Evolutionary conservation across 148 eudicot species (phyloP).

Genomic region (Arctostaphylos glauca): DNA sequence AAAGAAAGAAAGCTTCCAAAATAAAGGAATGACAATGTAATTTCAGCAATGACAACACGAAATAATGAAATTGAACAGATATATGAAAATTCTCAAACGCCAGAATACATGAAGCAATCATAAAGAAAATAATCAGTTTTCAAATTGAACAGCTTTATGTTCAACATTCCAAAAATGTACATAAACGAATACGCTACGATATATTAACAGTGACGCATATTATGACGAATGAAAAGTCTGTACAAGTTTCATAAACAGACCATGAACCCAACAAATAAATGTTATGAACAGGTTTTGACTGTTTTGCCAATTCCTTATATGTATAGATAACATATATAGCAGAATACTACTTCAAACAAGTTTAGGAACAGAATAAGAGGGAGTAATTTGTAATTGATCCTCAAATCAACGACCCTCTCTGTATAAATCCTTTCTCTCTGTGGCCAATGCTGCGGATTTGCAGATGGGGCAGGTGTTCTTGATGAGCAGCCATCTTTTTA

Average conservation of each 20-base stretch:
- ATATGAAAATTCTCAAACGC: not conserved
- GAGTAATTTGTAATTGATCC: not conserved
- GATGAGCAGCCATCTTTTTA: constrained; percentile 71
- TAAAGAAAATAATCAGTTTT: not conserved
- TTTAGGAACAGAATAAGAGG: constrained; percentile 3
- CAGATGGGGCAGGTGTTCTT: constrained; percentile 90
- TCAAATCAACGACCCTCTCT: constrained; percentile 4
- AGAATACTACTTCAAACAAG: constrained; percentile 17
- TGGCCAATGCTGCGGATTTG: constrained; percentile 60
- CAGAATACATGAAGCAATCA: not conserved
- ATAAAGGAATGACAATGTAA: not conserved
- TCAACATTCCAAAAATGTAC: constrained; percentile 16
- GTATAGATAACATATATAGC: constrained; percentile 13
- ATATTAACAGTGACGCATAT: constrained; percentile 14
- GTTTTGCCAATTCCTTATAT: not conserved
- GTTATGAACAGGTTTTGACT: constrained; percentile 18
- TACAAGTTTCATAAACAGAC: constrained; percentile 33
- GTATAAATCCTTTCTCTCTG: constrained; percentile 29
- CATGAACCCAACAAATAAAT: constrained; percentile 24
- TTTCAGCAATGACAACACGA: not conserved
- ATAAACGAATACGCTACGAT: constrained; percentile 7
- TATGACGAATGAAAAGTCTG: constrained; percentile 25
- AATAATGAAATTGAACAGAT: not conserved
- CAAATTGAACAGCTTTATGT: constrained; percentile 13
- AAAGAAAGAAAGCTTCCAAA: not conserved